Evolutionary conservation across 177 flowering plant species (phyloP), one percentile per base, ranked within the genome.

Genomic region (Tripterygium wilfordii): DNA sequence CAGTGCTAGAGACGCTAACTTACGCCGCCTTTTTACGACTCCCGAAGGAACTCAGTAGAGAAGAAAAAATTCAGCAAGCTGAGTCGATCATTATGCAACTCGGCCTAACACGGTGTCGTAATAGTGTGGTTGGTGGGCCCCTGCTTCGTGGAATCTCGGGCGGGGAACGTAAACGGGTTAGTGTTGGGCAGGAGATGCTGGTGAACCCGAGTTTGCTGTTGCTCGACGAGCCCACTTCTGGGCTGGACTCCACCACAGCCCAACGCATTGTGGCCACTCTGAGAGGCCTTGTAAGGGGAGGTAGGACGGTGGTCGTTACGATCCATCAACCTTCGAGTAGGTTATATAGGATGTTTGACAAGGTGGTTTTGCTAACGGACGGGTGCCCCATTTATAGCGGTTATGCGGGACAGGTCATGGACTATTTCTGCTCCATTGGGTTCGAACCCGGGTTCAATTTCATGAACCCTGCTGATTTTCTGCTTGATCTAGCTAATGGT

Each of bases 161-260:
- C 12, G 98, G 98, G 12, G 98, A 91, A 44, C 57, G 96, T 9
- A 88, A 88, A 49, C 68, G 98, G 66, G 96, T 91, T 16, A 85
- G 95, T 54, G 85, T 91, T 24, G 96, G 98, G 49, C 92, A 78
- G 32, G 98, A 91, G 54, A 78, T 91, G 92, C 49, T 91, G 33
- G 82, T 88, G 29, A 83, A 91, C 70, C 98, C 98, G 17, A 83
- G 95, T 45, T 62, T 88, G 18, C 46, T 91, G 50, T 60, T 91
- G 48, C 58, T 91, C 3, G 98, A 91, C 54, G 98, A 91, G 69
- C 98, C 98, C 12, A 91, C 96, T 0, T 91, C 98, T 0, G 98
- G 98, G 37, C 79, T 91, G 8, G 98, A 88, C 50, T 85, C 98
- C 10, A 91, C 98, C 41, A 85, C 96, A 7, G 92, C 98, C 0